Evolutionary conservation across 345 rosid species (phyloP), one percentile per base, ranked within the genome.

Genomic region (Heritiera fomes): DNA sequence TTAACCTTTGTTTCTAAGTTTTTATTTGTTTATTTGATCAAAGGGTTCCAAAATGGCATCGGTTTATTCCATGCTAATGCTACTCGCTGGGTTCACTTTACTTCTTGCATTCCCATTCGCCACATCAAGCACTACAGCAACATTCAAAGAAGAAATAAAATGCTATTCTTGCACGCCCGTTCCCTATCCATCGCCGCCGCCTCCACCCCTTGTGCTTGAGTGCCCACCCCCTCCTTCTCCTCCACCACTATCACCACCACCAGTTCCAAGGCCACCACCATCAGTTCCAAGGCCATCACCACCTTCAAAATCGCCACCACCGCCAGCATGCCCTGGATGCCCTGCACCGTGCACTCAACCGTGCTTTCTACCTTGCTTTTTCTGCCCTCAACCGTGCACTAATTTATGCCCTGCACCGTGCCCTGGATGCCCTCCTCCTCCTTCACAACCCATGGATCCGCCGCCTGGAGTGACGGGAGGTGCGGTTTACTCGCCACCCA

Each of bases 91-190:
- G 38, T 23, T 73, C 28, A 18, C 65, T 40, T 43, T 58, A 4
- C 55, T 43, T 8, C 64, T 55, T 0, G 20, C 34, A 7, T 43
- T 59, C 38, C 53, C 55, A 7, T 38, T 30, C 3, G 41, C 55
- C 46, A 23, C 66, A 11, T 40, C 64, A 41, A 20, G 7, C 1
- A 18, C 7, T 4, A 38, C 63, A 40, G 50, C 77, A 8, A 60
- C 72, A 6, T 77, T 84, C 43, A 71, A 77, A 64, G 28, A 69
- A 1, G 45, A 66, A 75, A 41, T 73, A 7, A 79, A 64, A 75
- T 85, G 87, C 77, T 32, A 78, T 61, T 71, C 80, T 17, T 75
- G 67, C 77, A 81, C 77, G 8, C 84, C 86, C 0, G 32, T 41
- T 18, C 68, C 69, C 14, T 49, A 49, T 14, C 82, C 75, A 15